phyloP scores from a whole-genome alignment of 2,329 filamentous ascomycete genomes.

The Verticillium zaregamsianum region DNA sequence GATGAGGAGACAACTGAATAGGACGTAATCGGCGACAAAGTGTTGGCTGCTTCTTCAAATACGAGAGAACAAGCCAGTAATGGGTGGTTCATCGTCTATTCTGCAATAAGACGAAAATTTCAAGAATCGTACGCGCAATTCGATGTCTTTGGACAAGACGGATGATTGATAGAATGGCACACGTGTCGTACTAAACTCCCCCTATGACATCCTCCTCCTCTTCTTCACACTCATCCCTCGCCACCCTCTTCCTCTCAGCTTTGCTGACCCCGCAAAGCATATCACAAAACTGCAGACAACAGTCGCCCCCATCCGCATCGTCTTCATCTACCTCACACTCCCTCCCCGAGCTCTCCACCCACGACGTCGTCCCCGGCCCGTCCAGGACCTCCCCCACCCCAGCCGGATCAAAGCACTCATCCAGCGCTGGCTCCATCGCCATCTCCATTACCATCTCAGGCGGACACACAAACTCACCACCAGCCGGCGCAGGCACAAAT shows the following conservation, averaged over 20 bases:
- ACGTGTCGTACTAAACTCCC: neutral
- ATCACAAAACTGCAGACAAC: conserved; percentile 5
- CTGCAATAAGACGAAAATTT: too few relatives aligned
- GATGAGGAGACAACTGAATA: too few relatives aligned
- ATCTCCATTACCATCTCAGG: neutral
- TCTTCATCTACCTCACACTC: neutral
- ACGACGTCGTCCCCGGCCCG: neutral
- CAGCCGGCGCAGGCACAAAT: neutral
- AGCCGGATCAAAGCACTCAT: neutral
- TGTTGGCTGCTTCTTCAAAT: too few relatives aligned
- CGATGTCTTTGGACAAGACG: too few relatives aligned
- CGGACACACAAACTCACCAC: neutral
- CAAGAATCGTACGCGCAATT: too few relatives aligned
- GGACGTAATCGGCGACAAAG: too few relatives aligned
- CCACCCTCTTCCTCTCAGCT: neutral
- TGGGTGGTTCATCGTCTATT: too few relatives aligned
- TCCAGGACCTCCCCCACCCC: neutral
- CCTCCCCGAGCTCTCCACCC: neutral
- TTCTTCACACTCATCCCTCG: neutral
- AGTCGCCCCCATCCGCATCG: neutral
- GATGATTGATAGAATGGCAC: too few relatives aligned
- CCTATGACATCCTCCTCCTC: neutral
- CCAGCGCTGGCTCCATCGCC: neutral
- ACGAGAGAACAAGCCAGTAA: too few relatives aligned
- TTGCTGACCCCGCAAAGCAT: neutral